phyloP scores from a whole-genome alignment of 1,284 basidiomycete genomes.

The Stygiomarasmius scandens region DNA sequence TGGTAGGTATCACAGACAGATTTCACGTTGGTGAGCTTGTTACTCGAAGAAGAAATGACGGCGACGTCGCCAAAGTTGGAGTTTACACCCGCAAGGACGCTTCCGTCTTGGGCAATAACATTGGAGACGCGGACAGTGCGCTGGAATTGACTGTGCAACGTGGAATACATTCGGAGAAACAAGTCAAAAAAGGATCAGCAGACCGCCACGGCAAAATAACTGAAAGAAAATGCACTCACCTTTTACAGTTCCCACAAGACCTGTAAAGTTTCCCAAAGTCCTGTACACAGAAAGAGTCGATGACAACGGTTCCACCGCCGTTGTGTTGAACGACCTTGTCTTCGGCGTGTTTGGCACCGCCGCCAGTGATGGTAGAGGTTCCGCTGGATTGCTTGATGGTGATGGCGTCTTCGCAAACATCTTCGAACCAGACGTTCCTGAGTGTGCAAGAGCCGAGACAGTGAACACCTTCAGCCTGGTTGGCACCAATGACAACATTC shows the following conservation, averaged over 20 bases:
- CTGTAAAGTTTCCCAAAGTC: constrained; percentile 21
- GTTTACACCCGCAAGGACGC: constrained; percentile 16
- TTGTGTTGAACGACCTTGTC: constrained; percentile 24
- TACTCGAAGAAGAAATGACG: background rate
- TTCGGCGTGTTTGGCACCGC: constrained; percentile 17
- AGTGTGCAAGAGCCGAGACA: constrained; percentile 21
- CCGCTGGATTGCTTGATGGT: constrained; percentile 21
- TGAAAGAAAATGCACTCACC: background rate
- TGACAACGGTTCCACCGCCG: constrained; percentile 19
- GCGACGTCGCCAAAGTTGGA: constrained; percentile 20
- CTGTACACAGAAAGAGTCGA: constrained; percentile 20
- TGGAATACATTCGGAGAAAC: background rate
- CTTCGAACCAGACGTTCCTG: constrained; percentile 22
- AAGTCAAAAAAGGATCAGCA: background rate
- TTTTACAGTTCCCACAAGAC: constrained; percentile 17
- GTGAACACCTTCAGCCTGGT: constrained; percentile 22
- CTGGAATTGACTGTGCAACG: constrained; percentile 3
- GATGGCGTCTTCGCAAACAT: constrained; percentile 21
- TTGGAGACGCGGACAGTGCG: constrained; percentile 14
- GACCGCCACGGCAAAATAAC: too few species aligned
- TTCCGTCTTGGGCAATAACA: constrained; percentile 12
- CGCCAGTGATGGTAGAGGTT: constrained; percentile 16
- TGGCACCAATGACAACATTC: constrained; percentile 21
- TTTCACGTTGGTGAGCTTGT: background rate
- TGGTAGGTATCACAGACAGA: constrained; percentile 8